phyloP scores from a whole-genome alignment of 306 rosid genomes.

The Astragalus glycyphyllos region DNA sequence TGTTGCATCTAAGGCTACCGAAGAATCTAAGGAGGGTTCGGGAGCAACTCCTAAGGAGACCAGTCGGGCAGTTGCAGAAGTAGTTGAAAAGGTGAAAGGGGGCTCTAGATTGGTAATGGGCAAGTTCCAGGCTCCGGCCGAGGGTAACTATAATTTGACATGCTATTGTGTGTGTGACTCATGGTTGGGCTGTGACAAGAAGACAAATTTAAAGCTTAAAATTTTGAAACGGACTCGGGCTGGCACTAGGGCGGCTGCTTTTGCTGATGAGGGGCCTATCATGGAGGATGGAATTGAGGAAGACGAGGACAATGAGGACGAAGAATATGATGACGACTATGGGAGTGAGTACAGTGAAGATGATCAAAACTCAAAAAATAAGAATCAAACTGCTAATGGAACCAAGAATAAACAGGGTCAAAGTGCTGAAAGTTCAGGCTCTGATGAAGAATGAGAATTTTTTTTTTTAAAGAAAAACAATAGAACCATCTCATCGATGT shows the following conservation, averaged over 20 bases:
- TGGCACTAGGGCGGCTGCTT: slow-evolving; percentile 69
- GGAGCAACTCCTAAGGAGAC: slow-evolving; percentile 83
- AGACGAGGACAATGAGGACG: slow-evolving; percentile 59
- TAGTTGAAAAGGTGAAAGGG: slow-evolving; percentile 81
- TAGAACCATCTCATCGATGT: slow-evolving; percentile 37
- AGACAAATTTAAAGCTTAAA: slow-evolving; percentile 72
- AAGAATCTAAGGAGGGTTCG: slow-evolving; percentile 89
- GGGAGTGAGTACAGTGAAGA: slow-evolving; percentile 65
- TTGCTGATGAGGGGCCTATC: slow-evolving; percentile 63
- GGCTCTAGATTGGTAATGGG: slow-evolving; percentile 85
- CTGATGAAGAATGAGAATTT: slow-evolving; percentile 56
- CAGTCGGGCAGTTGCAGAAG: slow-evolving; percentile 70
- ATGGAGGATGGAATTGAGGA: slow-evolving; percentile 63
- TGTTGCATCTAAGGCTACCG: slow-evolving; percentile 88
- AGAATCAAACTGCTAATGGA: slow-evolving; percentile 54
- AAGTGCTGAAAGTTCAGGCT: slow-evolving; percentile 50
- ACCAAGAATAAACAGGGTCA: slow-evolving; percentile 45
- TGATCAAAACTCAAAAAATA: slow-evolving; percentile 53
- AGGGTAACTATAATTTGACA: slow-evolving; percentile 88
- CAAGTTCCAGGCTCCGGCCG: slow-evolving; percentile 90
- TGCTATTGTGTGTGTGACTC: slow-evolving; percentile 87
- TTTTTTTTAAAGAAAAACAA: slow-evolving; percentile 20
- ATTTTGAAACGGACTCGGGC: slow-evolving; percentile 93
- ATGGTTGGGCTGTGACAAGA: slow-evolving; percentile 93
- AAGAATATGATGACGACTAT: slow-evolving; percentile 57